Evolutionary conservation across 768 basidiomycete genomes (phyloP).

Genomic region (Phylloporus sp.): DNA sequence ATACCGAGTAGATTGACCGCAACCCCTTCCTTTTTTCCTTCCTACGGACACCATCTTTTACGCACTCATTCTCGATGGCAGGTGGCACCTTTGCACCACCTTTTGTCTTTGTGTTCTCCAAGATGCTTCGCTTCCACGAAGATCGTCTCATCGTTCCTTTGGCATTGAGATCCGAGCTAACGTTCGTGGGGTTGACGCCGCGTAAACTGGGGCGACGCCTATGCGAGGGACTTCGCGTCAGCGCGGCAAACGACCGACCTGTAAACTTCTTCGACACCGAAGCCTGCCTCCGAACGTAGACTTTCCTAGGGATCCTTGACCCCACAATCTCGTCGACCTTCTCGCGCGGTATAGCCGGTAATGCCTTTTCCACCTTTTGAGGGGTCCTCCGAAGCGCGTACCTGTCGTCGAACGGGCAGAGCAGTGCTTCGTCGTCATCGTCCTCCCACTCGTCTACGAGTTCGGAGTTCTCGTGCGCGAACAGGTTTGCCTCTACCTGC

Average conservation of each 20-base stretch:
- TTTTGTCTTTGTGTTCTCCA: conserved; percentile 15
- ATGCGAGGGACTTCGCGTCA: conserved; percentile 10
- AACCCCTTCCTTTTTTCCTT: conserved; percentile 25
- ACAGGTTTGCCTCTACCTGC: neutral
- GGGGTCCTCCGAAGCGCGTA: conserved; percentile 11
- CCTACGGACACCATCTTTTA: conserved; percentile 3
- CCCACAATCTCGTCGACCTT: neutral
- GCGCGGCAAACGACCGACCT: neutral
- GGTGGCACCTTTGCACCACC: conserved; percentile 6
- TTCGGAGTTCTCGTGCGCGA: conserved; percentile 6
- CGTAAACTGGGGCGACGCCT: conserved; percentile 17
- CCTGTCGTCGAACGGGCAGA: conserved; percentile 27
- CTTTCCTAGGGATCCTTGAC: conserved; percentile 22
- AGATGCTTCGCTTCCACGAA: conserved; percentile 25
- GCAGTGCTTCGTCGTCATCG: conserved; percentile 21
- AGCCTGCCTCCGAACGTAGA: conserved; percentile 11
- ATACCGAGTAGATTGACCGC: conserved; percentile 29
- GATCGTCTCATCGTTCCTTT: conserved; percentile 25
- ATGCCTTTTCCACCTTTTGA: conserved; percentile 9
- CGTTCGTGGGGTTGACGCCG: conserved; percentile 8
- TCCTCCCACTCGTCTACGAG: conserved; percentile 21
- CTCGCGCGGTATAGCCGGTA: conserved; percentile 13
- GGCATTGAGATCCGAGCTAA: neutral
- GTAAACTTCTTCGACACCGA: conserved; percentile 12
- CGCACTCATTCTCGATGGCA: conserved; percentile 12